These are phyloP conservation scores for Talaromyces stipitatus DNA, from an alignment of 495 filamentous ascomycete species.

Conservation along the genomic window DNA sequence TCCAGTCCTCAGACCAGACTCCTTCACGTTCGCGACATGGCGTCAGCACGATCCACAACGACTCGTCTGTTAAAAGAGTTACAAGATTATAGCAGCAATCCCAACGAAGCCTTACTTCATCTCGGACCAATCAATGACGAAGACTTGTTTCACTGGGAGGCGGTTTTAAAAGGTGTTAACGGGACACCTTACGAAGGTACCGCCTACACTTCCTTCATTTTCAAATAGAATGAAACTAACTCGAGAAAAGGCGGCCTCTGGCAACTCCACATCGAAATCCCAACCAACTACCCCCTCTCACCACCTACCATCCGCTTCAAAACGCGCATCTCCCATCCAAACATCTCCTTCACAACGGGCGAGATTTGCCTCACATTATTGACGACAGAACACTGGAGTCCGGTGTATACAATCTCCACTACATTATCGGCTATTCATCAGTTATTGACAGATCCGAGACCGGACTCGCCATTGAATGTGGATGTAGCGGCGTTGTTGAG, in stretches of 20 bases:
- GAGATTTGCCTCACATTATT: slow-evolving; percentile 92
- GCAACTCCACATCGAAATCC: slow-evolving; percentile 71
- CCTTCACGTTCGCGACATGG: slow-evolving; percentile 1
- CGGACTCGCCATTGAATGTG: slow-evolving; percentile 81
- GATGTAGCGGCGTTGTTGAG: slow-evolving; percentile 76
- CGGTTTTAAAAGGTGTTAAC: slow-evolving; percentile 64
- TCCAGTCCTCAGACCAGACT: neutral
- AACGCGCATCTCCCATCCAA: slow-evolving; percentile 80
- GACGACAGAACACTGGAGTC: slow-evolving; percentile 69
- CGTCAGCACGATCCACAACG: slow-evolving; percentile 29
- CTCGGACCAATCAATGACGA: slow-evolving; percentile 63
- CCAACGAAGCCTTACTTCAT: slow-evolving; percentile 47
- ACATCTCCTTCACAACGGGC: slow-evolving; percentile 71
- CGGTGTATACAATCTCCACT: slow-evolving; percentile 70
- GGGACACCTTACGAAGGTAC: slow-evolving; percentile 68
- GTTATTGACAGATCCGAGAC: slow-evolving; percentile 66
- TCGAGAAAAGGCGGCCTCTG: slow-evolving; percentile 68
- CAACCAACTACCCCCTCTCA: slow-evolving; percentile 65
- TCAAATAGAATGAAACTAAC: neutral
- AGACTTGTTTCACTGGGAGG: slow-evolving; percentile 68
- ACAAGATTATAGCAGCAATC: slow-evolving; percentile 46
- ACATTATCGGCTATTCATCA: slow-evolving; percentile 72
- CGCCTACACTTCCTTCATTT: neutral
- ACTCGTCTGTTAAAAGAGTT: slow-evolving; percentile 63
- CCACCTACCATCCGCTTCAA: slow-evolving; percentile 73